Conservation (phyloP, 768 basidiomycete genomes). For the Amanita subjunquillea region DNA sequence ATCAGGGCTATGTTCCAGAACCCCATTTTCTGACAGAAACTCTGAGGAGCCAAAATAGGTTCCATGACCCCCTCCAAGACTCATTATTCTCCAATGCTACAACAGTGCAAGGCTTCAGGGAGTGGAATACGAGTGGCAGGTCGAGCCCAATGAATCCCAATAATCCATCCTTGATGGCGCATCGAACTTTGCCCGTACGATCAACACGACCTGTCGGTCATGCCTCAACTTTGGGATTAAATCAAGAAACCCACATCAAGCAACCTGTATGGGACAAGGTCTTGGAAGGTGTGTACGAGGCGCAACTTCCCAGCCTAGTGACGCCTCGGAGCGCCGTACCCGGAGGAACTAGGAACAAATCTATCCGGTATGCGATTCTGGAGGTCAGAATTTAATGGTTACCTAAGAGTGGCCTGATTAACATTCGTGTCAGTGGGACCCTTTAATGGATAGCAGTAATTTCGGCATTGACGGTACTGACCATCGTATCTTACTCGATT, state of each 20-base stretch:
- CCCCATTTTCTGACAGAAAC: conserved; percentile 84
- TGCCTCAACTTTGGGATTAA: conserved; percentile 24
- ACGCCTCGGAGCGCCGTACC: conserved; percentile 64
- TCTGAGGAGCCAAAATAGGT: conserved; percentile 71
- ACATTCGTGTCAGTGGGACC: conserved; percentile 56
- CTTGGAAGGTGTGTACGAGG: conserved; percentile 60
- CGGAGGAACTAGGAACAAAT: conserved; percentile 50
- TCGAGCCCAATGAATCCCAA: conserved; percentile 30
- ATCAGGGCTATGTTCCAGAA: conserved; percentile 75
- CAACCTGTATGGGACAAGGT: conserved; percentile 37
- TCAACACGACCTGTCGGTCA: conserved; percentile 61
- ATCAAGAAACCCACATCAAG: conserved; percentile 11
- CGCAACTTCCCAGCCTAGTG: conserved; percentile 62
- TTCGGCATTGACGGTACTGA: conserved; percentile 66
- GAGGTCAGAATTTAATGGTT: conserved; percentile 39
- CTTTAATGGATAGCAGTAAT: conserved; percentile 82
- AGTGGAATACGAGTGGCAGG: conserved; percentile 59
- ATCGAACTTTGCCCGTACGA: conserved; percentile 45
- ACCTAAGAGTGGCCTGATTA: conserved; percentile 2
- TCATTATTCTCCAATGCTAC: conserved; percentile 76
- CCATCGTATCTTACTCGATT: background rate
- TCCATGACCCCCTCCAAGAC: conserved; percentile 85
- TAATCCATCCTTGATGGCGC: conserved; percentile 14
- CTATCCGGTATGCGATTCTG: conserved; percentile 77
- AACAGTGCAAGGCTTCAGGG: conserved; percentile 70